These are phyloP conservation scores for Crithidia fasciculata DNA, from an alignment of 208 protist species.

Conservation along the genomic window DNA sequence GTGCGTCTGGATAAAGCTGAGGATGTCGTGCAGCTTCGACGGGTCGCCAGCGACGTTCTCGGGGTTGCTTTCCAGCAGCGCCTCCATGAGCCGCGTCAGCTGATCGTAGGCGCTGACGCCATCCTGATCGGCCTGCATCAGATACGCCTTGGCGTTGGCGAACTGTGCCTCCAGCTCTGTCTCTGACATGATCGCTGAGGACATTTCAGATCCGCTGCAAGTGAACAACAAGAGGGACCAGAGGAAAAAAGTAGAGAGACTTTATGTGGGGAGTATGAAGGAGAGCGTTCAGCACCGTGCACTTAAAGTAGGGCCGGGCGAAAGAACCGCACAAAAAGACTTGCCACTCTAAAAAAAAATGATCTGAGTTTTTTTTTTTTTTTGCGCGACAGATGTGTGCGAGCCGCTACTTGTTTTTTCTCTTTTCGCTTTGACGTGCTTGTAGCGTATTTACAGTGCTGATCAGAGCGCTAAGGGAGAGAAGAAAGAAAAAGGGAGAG, in stretches of 20 bases:
- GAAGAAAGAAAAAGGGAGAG: too few species aligned
- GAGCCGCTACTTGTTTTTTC: not conserved
- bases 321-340: not conserved
- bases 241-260: not conserved
- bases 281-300: not conserved
- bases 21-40: constrained; percentile 74
- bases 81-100: constrained; percentile 84
- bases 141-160: constrained; percentile 85
- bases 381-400: not conserved
- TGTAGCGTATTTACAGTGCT: too few species aligned
- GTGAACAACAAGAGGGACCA: too few species aligned
- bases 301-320: not conserved
- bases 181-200: constrained; percentile 22
- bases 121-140: constrained; percentile 88
- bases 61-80: constrained; percentile 80
- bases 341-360: not conserved
- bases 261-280: not conserved
- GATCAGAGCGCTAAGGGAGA: too few species aligned
- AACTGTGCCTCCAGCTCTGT: constrained; percentile 71
- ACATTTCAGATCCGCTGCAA: constrained; percentile 13
- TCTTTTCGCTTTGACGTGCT: too few species aligned
- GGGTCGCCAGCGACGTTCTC: constrained; percentile 76
- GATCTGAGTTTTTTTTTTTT: constrained; percentile 1
- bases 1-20: constrained; percentile 80
- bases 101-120: constrained; percentile 93